Percentiles rank a stretch among this genome's conserved stretches.
Conservation (phyloP, 2,329 filamentous ascomycete species). For the Venturiaceae sp. region DNA sequence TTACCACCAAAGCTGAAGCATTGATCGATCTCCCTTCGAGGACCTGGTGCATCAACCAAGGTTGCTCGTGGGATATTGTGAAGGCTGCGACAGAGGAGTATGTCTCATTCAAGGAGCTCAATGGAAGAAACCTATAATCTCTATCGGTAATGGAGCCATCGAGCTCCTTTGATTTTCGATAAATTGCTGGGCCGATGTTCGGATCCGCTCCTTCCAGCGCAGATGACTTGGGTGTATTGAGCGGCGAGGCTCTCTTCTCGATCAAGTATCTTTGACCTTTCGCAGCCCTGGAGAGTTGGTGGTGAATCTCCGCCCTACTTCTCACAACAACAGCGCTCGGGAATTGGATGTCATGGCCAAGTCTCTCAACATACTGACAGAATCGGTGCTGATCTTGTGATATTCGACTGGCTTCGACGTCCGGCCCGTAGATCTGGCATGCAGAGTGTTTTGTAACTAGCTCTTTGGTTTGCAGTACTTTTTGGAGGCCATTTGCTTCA, state of each 20-base stretch:
- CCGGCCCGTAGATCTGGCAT: background rate
- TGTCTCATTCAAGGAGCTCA: background rate
- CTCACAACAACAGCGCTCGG: background rate
- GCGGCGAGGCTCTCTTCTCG: background rate
- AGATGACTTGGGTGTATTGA: background rate
- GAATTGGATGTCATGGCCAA: background rate
- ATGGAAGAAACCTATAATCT: background rate
- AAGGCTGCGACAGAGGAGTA: background rate
- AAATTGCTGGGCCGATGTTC: background rate
- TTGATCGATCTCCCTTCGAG: background rate
- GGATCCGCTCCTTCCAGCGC: background rate
- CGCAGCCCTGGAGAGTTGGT: background rate
- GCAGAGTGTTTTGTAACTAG: background rate
- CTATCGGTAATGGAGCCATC: background rate
- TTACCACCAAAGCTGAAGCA: background rate
- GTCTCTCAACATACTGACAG: background rate
- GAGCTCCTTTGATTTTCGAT: background rate
- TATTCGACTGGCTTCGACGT: background rate
- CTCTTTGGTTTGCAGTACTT: background rate
- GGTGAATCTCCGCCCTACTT: conserved; percentile 1
- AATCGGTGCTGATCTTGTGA: background rate
- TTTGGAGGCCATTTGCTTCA: background rate
- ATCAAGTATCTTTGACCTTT: background rate
- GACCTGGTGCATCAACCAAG: conserved; percentile 3
- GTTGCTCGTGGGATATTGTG: background rate